Base-by-base conservation (phyloP, 257 asterid species). In the Thymus quinquecostatus region DNA sequence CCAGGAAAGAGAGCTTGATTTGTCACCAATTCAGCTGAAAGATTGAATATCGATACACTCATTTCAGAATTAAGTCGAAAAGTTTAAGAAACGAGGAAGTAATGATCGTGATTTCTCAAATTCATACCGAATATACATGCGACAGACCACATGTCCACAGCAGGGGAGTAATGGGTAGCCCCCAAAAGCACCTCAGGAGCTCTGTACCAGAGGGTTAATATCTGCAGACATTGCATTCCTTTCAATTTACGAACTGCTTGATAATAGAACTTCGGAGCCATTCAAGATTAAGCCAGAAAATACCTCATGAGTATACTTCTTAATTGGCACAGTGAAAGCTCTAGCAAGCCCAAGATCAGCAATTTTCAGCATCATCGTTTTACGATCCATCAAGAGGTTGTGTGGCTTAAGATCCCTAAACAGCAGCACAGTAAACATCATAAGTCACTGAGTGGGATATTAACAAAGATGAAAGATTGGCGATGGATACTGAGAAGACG, bases 171-270 rank as follows among this genome's bases (percentile, higher is more conserved):
- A 75, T 92, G 98, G 6, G 98, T 90, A 11, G 96, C 90, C 53
- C 99, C 99, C 83, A 95, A 73, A 51, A 92, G 97, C 59, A 95
- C 98, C 83, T 95, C 99, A 55, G 99, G 99, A 76, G 99, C 99
- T 80, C 99, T 88, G 60, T 95, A 92, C 99, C 99, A 95, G 27
- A 95, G 96, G 65, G 99, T 95, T 83, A 95, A 81, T 73, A 94
- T 91, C 99, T 94, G 89, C 68, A 64, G 66, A 44, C 14, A 69
- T 51, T 11, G 21, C 72, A 58, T 28, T 48, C 54, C 21, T 21
- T 21, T 21, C 21, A 21, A 7, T 11, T 63, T 6, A 34, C 30
- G 5, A 29, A 2, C 32, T 27, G 41, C 41, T 38, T 38, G 11
- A 27, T 54, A 36, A 28, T 32, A 47, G 38, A 9, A 3, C 41